Evolutionary conservation across 2,329 filamentous ascomycete species (phyloP), one percentile per base, ranked within the genome.

Genomic region (Ceratocystis harringtonii): DNA sequence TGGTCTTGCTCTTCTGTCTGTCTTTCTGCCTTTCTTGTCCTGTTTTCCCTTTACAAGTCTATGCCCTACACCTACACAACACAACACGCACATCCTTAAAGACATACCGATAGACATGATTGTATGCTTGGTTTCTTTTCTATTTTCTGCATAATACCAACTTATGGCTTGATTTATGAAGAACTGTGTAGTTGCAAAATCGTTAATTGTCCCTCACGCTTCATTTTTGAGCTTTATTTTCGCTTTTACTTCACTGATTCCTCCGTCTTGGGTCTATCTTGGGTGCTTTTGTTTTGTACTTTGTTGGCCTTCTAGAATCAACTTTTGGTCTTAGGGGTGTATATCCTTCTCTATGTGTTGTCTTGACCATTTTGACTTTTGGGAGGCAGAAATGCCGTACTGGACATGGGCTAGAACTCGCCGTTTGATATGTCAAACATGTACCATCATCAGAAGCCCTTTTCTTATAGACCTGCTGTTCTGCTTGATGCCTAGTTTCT

Each of bases 41-140:
- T 41, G 36, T 32, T 43, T 45, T 25, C 44, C 12, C 58, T 61
- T 64, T 55, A 45, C 36, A 60, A 61, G 61, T 25, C 52, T 41
- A 41, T 15, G 30, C 25, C 45, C 58, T 62, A 63, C 55, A 25
- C 45, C 50, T 62, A 63, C 55, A 25, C 55, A 58, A 58, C 55
- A 55, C 45, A 22, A 15, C 45, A 22, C 45, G 19, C 50, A 58
- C 55, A 58, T 58, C 17, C 32, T 15, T 32, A 36, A 58, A 58
- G 55, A 58, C 55, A 32, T 58, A 17, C 55, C 28, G 55, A 58
- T 62, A 45, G 60, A 45, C 25, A 64, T 52, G 28, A 52, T 55
- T 64, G 44, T 52, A 28, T 57, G 44, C 44, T 55, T 50, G 41
- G 45, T 64, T 30, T 64, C 32, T 58, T 64, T 30, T 64, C 32